These are phyloP conservation scores for Tolypocladium inflatum DNA, from an alignment of 2,329 filamentous ascomycete genomes.

Conservation along the genomic window DNA sequence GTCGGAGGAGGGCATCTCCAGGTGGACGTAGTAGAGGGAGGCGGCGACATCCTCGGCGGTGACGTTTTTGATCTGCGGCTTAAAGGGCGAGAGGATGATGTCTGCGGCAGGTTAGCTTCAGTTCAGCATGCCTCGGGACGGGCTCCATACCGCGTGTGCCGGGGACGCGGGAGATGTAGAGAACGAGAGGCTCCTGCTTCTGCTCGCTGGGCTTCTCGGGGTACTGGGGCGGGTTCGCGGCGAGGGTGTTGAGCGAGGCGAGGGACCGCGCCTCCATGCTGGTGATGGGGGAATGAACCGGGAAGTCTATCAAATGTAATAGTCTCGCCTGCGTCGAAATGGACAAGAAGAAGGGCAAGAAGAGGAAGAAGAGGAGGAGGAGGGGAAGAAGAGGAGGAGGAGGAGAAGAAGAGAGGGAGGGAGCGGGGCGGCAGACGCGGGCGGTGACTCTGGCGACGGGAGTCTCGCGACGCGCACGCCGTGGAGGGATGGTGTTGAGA, in stretches of 20 bases:
- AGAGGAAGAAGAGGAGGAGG: too few relatives aligned
- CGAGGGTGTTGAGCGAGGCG: constrained; percentile 67
- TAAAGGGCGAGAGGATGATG: constrained; percentile 84
- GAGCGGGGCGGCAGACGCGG: too few relatives aligned
- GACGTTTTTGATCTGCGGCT: constrained; percentile 81
- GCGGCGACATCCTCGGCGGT: constrained; percentile 78
- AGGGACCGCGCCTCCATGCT: constrained; percentile 73
- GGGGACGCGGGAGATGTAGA: constrained; percentile 91
- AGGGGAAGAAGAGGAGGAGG: too few relatives aligned
- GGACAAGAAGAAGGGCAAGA: too few relatives aligned
- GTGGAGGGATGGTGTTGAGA: background rate
- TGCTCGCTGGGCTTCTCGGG: constrained; percentile 65
- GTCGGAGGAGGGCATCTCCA: constrained; percentile 47
- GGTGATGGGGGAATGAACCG: background rate
- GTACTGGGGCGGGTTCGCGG: constrained; percentile 79
- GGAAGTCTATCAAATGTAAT: background rate
- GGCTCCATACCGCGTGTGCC: constrained; percentile 65
- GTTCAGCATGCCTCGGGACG: background rate
- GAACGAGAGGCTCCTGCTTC: constrained; percentile 60
- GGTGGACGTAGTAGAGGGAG: constrained; percentile 86
- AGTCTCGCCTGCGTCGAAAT: background rate
- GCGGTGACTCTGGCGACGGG: background rate
- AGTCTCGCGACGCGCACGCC: background rate
- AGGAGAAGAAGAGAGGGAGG: background rate
- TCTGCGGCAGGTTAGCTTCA: constrained; percentile 41